A percentile compares a stretch with the other conserved stretches of the same genome.
Evolutionary conservation across 139 green algal genomes (phyloP).

Genomic region (Yamagishiella unicocca): DNA sequence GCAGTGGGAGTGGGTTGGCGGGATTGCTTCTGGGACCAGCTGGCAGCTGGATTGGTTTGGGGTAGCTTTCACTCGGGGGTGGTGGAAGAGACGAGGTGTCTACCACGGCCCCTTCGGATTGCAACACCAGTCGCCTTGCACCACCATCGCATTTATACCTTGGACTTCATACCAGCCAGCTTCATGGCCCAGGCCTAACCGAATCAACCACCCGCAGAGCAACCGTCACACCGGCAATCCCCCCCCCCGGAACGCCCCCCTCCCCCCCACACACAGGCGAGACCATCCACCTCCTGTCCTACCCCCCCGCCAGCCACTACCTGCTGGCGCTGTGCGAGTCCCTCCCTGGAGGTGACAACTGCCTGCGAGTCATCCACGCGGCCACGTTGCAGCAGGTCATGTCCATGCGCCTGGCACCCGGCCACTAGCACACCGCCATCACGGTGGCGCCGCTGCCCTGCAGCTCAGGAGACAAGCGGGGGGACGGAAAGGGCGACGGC

Average conservation of each 20-base stretch:
- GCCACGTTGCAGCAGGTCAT: constrained; percentile 43
- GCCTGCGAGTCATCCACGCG: constrained; percentile 50
- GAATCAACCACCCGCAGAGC: not conserved
- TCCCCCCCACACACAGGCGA: constrained; percentile 44
- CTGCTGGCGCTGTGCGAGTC: constrained; percentile 42
- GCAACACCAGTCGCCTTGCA: too few species aligned
- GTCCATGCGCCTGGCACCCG: constrained; percentile 18
- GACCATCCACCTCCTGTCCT: constrained; percentile 42
- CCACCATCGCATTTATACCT: not conserved
- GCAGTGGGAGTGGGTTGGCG: too few species aligned
- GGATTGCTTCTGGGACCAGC: too few species aligned
- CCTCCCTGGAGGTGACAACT: not conserved
- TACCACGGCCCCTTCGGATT: too few species aligned
- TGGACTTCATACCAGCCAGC: not conserved
- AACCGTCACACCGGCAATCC: not conserved
- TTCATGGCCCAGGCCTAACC: not conserved
- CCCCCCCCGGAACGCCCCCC: not conserved
- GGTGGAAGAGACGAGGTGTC: too few species aligned
- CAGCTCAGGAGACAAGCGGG: not conserved
- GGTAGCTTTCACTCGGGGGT: too few species aligned
- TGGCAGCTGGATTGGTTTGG: too few species aligned
- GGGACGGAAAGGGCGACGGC: not conserved
- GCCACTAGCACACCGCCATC: constrained; percentile 36
- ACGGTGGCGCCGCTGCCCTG: constrained; percentile 32
- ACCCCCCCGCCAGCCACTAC: constrained; percentile 47